These are phyloP conservation scores for Penicillium aurantiogriseum DNA, from an alignment of 2,329 filamentous ascomycete species.

Conservation along the genomic window DNA sequence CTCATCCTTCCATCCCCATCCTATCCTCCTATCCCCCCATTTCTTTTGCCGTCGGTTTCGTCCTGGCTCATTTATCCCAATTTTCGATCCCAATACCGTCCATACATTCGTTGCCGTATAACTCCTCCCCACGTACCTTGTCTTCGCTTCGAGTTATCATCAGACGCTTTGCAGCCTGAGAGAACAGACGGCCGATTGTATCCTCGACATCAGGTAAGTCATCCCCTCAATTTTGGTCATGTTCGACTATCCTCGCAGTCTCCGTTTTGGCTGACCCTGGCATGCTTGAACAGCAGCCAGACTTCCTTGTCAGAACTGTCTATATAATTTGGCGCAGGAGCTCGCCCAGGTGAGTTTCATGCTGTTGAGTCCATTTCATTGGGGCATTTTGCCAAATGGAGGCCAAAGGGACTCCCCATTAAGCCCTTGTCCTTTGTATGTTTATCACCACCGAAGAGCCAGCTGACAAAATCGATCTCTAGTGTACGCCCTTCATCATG, in stretches of 20 bases:
- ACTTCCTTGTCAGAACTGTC: not conserved
- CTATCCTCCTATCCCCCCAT: conserved; percentile 13
- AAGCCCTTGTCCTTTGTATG: not conserved
- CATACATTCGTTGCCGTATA: conserved; percentile 9
- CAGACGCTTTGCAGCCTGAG: not conserved
- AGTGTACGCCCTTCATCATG: conserved; percentile 19
- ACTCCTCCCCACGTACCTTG: not conserved
- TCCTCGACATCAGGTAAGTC: not conserved
- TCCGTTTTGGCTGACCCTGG: not conserved
- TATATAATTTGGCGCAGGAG: conserved; percentile 6
- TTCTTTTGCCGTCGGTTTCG: conserved; percentile 15
- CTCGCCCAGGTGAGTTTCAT: conserved; percentile 2
- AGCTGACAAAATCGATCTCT: not conserved
- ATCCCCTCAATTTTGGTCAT: not conserved
- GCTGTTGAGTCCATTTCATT: conserved; percentile 1
- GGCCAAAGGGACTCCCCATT: not conserved
- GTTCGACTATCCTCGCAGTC: not conserved
- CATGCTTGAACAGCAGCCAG: not conserved
- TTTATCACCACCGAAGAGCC: not conserved
- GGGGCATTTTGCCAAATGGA: not conserved
- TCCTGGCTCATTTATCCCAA: not conserved
- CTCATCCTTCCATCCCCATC: conserved; percentile 33
- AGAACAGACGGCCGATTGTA: not conserved
- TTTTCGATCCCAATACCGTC: conserved; percentile 3
- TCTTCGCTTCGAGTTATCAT: conserved; percentile 1